A percentile compares a stretch with the other conserved stretches of the same genome.
These are phyloP conservation scores for Leucosporidium creatinivorum DNA, from an alignment of 768 basidiomycete genomes.

Conservation along the genomic window DNA sequence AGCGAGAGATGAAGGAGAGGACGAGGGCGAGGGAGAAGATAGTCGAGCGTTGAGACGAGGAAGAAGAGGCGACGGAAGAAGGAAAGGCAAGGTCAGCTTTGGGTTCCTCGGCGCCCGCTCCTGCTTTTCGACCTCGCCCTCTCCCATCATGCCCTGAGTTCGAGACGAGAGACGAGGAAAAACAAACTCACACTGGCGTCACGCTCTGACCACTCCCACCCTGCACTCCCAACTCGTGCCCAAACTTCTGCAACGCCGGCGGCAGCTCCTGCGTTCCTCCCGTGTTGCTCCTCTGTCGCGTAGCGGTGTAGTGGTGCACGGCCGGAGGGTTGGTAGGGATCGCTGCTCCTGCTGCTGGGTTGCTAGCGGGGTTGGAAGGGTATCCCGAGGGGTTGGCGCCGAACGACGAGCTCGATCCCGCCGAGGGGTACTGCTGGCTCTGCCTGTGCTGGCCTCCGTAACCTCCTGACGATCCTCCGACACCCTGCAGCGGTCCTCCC, in stretches of 20 bases:
- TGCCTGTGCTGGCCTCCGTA: background rate
- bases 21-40: too few species aligned
- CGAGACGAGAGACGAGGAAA: too few species aligned
- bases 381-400: background rate
- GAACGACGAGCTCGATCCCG: background rate
- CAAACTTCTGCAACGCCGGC: conserved; percentile 57
- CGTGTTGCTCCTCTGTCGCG: conserved; percentile 76
- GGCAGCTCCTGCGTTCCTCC: conserved; percentile 93
- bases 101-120: too few species aligned
- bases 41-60: too few species aligned
- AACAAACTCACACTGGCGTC: conserved; percentile 21
- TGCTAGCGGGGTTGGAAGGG: background rate
- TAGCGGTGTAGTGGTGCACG: conserved; percentile 30
- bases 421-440: background rate
- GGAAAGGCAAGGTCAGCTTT: conserved; percentile 45
- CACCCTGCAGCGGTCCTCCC: background rate
- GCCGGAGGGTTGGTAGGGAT: conserved; percentile 38
- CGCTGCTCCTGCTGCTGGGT: background rate
- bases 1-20: too few species aligned
- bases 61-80: too few species aligned
- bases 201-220: conserved; percentile 64
- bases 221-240: conserved; percentile 53
- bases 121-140: too few species aligned
- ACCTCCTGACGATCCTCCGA: background rate
- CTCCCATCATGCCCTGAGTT: too few species aligned